Conservation (phyloP, 2,329 filamentous ascomycete genomes). For the Fusarium staphyleae region DNA sequence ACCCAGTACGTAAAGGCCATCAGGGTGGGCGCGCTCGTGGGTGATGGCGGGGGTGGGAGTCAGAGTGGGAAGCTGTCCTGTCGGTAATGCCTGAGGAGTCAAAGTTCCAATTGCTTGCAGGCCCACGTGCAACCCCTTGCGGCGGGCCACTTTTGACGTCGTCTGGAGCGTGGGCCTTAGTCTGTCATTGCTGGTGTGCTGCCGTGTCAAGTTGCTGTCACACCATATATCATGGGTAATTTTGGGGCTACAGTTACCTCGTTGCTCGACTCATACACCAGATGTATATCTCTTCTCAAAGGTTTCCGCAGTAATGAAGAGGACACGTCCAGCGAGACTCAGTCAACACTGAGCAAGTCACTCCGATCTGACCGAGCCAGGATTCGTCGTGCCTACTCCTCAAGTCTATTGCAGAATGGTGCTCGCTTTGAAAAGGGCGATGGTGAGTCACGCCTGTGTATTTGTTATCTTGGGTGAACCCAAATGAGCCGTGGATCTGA, state of each 20-base stretch:
- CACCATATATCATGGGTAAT: slow-evolving; percentile 40
- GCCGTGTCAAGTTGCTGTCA: slow-evolving; percentile 9
- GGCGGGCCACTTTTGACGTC: slow-evolving; percentile 15
- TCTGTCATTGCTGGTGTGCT: slow-evolving; percentile 14
- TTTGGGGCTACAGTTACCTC: slow-evolving; percentile 54
- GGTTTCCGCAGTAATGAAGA: slow-evolving; percentile 40
- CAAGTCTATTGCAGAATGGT: slow-evolving; percentile 51
- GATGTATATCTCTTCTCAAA: slow-evolving; percentile 53
- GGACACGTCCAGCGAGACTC: slow-evolving; percentile 36
- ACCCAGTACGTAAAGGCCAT: slow-evolving; percentile 17
- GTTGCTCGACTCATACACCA: slow-evolving; percentile 57
- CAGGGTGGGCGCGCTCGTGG: slow-evolving; percentile 14
- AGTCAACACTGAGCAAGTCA: slow-evolving; percentile 44
- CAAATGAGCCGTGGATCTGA: slow-evolving; percentile 20
- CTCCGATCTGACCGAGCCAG: slow-evolving; percentile 51
- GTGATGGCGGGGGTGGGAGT: slow-evolving; percentile 1
- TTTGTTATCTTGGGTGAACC: slow-evolving; percentile 8
- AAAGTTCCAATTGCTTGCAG: slow-evolving; percentile 11
- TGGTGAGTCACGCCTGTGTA: slow-evolving; percentile 47
- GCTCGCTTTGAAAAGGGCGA: slow-evolving; percentile 56
- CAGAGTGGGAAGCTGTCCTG: slow-evolving; percentile 7
- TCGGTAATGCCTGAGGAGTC: too few relatives aligned
- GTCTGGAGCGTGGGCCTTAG: slow-evolving; percentile 19
- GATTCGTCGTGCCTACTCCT: slow-evolving; percentile 53
- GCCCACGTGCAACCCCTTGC: slow-evolving; percentile 33